phyloP scores from a whole-genome alignment of 2,329 filamentous ascomycete genomes.

The Westerdykella aurantiaca region DNA sequence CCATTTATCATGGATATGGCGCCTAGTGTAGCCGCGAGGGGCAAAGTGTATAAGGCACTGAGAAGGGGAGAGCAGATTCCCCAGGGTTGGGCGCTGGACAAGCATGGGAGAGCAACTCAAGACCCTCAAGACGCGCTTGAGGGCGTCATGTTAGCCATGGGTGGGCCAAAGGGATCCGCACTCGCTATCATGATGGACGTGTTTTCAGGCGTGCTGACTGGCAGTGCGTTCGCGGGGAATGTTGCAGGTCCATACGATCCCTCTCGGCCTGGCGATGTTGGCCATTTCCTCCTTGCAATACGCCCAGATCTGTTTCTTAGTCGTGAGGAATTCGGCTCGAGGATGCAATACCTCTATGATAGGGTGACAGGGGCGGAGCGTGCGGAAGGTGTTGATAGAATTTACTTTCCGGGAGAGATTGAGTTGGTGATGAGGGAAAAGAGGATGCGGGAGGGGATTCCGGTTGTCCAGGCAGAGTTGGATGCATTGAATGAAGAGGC shows the following conservation, averaged over 20 bases:
- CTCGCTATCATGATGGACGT: constrained; percentile 84
- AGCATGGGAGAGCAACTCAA: constrained; percentile 61
- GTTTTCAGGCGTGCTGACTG: constrained; percentile 72
- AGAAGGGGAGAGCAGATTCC: constrained; percentile 65
- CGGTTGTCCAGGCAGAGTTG: constrained; percentile 46
- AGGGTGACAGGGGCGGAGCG: constrained; percentile 50
- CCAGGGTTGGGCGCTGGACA: constrained; percentile 67
- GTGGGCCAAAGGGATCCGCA: constrained; percentile 73
- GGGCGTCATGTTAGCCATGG: constrained; percentile 82
- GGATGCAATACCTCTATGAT: constrained; percentile 56
- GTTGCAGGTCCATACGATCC: constrained; percentile 74
- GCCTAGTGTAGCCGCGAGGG: constrained; percentile 62
- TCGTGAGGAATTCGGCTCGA: constrained; percentile 60
- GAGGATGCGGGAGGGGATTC: constrained; percentile 43
- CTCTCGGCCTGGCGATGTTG: constrained; percentile 62
- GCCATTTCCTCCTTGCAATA: constrained; percentile 65
- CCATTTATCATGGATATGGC: constrained; percentile 75
- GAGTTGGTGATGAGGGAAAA: constrained; percentile 46
- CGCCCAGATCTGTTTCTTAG: constrained; percentile 71
- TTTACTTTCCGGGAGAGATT: constrained; percentile 55
- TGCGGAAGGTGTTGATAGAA: constrained; percentile 49
- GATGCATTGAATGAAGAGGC: constrained; percentile 48
- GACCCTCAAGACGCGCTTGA: constrained; percentile 66
- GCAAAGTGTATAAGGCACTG: constrained; percentile 67
- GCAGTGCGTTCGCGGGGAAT: constrained; percentile 70